These are phyloP conservation scores for Blastocystis sp. DNA, from an alignment of 352 stramenopile genomes.

Conservation along the genomic window DNA sequence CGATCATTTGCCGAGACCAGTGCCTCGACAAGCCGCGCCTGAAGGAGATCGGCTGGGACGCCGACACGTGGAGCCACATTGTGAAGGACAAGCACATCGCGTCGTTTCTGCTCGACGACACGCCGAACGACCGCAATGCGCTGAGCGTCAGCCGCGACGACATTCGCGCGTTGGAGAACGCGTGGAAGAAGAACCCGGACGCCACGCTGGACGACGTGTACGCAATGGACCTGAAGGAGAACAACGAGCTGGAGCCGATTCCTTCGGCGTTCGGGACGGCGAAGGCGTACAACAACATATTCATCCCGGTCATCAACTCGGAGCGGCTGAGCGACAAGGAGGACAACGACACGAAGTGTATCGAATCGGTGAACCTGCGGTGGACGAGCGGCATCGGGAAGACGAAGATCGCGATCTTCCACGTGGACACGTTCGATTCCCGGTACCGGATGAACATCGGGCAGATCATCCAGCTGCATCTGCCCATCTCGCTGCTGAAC, in stretches of 20 bases:
- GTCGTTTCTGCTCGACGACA: conserved; percentile 89
- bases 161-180: conserved; percentile 82
- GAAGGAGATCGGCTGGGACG: conserved; percentile 98
- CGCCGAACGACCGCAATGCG: conserved; percentile 80
- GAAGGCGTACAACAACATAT: conserved; percentile 98
- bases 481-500: not conserved
- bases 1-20: conserved; percentile 93
- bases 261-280: conserved; percentile 87
- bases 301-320: conserved; percentile 97
- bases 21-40: conserved; percentile 92
- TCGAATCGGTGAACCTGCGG: conserved; percentile 79
- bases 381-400: conserved; percentile 76
- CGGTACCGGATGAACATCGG: conserved; percentile 79
- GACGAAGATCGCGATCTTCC: conserved; percentile 56
- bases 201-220: conserved; percentile 92
- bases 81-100: conserved; percentile 94
- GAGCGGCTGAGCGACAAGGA: conserved; percentile 76
- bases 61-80: conserved; percentile 93
- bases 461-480: conserved; percentile 75
- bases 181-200: conserved; percentile 93
- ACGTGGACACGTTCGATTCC: conserved; percentile 19
- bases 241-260: conserved; percentile 82
- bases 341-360: conserved; percentile 63
- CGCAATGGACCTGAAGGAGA: conserved; percentile 78
- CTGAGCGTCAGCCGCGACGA: conserved; percentile 87